phyloP scores from a whole-genome alignment of 2,329 filamentous ascomycete species.

The Fusarium sacchari region DNA sequence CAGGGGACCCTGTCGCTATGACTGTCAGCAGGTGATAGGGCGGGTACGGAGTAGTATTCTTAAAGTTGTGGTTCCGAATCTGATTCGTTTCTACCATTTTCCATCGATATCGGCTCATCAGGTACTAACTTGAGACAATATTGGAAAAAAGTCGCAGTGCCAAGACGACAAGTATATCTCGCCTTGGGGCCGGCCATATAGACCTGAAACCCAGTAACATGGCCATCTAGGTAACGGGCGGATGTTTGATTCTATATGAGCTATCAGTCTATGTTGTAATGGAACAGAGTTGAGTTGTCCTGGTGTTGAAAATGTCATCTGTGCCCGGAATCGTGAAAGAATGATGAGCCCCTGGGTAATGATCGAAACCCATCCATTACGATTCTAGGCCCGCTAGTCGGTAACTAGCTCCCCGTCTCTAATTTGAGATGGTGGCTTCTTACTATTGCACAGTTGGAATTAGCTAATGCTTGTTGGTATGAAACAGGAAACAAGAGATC shows the following conservation, averaged over 20 bases:
- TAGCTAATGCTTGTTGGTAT: constrained; percentile 8
- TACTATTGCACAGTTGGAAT: not conserved
- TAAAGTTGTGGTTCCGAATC: constrained; percentile 7
- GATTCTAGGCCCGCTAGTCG: constrained; percentile 1
- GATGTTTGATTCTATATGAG: not conserved
- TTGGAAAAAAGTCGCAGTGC: not conserved
- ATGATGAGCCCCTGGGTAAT: not conserved
- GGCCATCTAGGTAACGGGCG: not conserved
- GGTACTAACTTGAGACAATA: not conserved
- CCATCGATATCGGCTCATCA: not conserved
- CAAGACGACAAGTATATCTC: not conserved
- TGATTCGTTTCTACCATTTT: constrained; percentile 6
- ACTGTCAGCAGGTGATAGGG: constrained; percentile 29
- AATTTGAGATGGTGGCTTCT: constrained; percentile 23
- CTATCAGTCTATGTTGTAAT: not conserved
- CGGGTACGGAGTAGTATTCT: not conserved
- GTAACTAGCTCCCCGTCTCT: constrained; percentile 7
- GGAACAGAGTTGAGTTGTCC: not conserved
- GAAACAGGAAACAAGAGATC: constrained; percentile 34
- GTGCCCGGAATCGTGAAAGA: not conserved
- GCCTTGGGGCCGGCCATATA: not conserved
- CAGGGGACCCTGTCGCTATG: constrained; percentile 28
- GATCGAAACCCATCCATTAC: constrained; percentile 10
- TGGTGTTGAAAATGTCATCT: not conserved
- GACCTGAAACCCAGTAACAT: not conserved